Evolutionary conservation across 1,139 yeast genomes (phyloP), one percentile per base, ranked within the genome.

Genomic region (Pichia sp.): DNA sequence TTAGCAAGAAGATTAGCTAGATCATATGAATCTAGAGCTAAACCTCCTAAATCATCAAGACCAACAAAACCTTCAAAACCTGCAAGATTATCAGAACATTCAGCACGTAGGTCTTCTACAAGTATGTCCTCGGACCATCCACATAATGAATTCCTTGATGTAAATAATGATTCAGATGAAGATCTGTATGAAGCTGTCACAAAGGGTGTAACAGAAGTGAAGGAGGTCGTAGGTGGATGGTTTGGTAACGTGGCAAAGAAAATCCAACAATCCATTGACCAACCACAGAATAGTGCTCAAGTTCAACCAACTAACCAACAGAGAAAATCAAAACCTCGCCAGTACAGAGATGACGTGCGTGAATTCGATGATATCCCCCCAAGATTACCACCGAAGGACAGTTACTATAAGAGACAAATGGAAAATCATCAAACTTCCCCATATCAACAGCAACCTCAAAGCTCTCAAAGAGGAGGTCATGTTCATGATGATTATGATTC

Each of bases 151-250:
- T 25, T 14, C 11, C 6, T 51, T 25, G 40, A 41, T 30, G 36
- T 39, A 19, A 60, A 51, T 20, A 60, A 56, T 13, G 62, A 62
- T 18, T 69, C 63, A 4, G 72, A 63, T 14, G 72, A 69, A 13
- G 84, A 78, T 36, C 61, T 75, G 22, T 77, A 84, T 33, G 79
- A 78, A 33, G 77, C 72, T 42, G 68, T 81, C 51, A 67, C 74
- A 36, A 81, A 80, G 53, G 93, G 94, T 21, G 68, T 87, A 36
- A 88, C 80, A 52, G 96, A 87, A 51, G 91, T 97, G 1, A 74
- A 80, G 42, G 69, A 74, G 32, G 82, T 83, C 35, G 75, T 91
- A 40, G 79, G 83, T 46, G 74, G 77, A 19, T 87, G 96, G 94
- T 81, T 88, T 41, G 74, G 76, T 48, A 86, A 81, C 17, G 56